These are phyloP conservation scores for Trypanosoma theileri DNA, from an alignment of 208 protist genomes.

Conservation along the genomic window DNA sequence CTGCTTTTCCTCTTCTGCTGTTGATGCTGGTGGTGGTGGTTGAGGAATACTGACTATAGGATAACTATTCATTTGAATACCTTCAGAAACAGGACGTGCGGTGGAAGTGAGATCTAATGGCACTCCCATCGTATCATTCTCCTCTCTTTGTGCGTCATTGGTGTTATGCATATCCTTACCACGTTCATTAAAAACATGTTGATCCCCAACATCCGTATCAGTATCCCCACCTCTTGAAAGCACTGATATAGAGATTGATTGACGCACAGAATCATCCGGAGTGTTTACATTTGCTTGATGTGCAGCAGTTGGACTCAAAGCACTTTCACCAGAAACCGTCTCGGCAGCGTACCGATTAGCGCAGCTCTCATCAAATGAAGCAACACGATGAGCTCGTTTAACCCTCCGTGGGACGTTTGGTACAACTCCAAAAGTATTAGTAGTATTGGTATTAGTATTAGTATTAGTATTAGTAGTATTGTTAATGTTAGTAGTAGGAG, in stretches of 20 bases:
- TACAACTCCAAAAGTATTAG: neutral
- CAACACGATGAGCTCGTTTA: neutral
- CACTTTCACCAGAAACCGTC: conserved; percentile 4
- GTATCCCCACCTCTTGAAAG: neutral
- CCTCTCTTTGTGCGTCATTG: too few species aligned
- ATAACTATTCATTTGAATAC: too few species aligned
- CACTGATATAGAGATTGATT: neutral
- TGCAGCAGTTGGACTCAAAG: neutral
- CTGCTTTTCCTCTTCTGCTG: neutral
- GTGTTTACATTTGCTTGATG: neutral
- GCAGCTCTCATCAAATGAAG: conserved; percentile 16
- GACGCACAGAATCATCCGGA: conserved; percentile 13
- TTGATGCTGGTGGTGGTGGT: neutral
- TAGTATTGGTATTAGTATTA: neutral
- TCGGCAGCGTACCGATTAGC: conserved; percentile 14
- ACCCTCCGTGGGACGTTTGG: conserved; percentile 11
- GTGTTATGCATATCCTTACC: neutral
- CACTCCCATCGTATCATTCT: too few species aligned
- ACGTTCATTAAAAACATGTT: neutral
- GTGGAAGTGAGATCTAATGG: too few species aligned
- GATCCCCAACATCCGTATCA: neutral
- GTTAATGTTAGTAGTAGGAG: too few species aligned
- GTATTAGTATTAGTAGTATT: neutral
- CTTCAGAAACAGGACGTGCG: too few species aligned
- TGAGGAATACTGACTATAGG: neutral